Base-by-base conservation (phyloP, 768 basidiomycete species). In the Suillus decipiens region DNA sequence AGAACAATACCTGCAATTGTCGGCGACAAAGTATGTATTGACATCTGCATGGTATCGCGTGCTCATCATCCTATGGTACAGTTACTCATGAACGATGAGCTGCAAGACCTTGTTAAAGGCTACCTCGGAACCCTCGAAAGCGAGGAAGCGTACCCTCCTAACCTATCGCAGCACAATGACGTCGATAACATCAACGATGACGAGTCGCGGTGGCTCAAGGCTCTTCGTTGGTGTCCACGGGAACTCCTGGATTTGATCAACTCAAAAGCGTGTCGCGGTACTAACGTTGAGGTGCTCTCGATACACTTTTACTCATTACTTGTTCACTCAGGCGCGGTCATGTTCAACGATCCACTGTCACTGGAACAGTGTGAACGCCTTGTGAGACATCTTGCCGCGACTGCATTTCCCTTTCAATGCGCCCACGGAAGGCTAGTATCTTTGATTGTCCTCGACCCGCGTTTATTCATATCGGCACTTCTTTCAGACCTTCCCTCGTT, bases 221-320 rank as follows among this genome's bases (percentile, higher is more conserved):
- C 86, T 51, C 73, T 96, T 45, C 85, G 92, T 31, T 87, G 85
- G 82, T 95, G 92, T 73, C 97, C 97, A n/a, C 82, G 80, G 58
- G 86, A 84, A 60, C 80, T 99, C 59, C 75, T 95, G 15, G 92
- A 95, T 41, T 76, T 99, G 66, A 81, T 94, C 68, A 96, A 98
- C 74, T 97, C 95, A 11, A 96, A 94, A 77, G 97, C 97, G 28
- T 99, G 97, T 71, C 82, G 97, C 79, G 96, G 96, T 89, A 71
- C 67, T 73, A 54, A 60, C 37, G 53, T 55, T 54, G 61, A 64
- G 61, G 42, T 55, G 45, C 36, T 22, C n/a, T 28, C n/a, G 45
- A 61, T 12, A n/a, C 5, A 41, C 37, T 43, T 19, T 37, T 42
- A n/a, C 31, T 51, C 33, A 41, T 55, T 68, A 12, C 70, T 41